Evolutionary conservation across 1,139 yeast species (phyloP), one percentile per base, ranked within the genome.

Genomic region (Scheffersomyces stambukii): DNA sequence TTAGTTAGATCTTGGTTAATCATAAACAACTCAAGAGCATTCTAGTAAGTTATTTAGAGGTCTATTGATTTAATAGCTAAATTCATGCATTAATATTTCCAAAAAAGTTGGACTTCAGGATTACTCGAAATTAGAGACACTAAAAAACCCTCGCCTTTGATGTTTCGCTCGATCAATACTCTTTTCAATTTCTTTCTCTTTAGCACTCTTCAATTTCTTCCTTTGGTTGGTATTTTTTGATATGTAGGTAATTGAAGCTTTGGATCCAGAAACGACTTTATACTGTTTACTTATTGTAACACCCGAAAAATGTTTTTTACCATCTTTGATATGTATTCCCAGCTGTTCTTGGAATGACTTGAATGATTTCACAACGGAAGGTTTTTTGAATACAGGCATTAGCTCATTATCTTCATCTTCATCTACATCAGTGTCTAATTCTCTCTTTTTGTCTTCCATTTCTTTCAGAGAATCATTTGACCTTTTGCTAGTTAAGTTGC

Each of bases 211-310:
- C 16, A 48, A 23, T 11, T 41, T 41, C 16, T 36, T 42, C 16
- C 38, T 36, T 13, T 10, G 12, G 5, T 23, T 33, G 13, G 48
- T 49, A 22, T 48, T 62, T 31, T 70, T 72, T 4, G 70, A 58
- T 51, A 77, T 50, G 33, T 65, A 75, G 13, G 81, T 72, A 34
- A 78, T 70, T 2, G 84, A 74, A 0, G 83, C 77, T 40, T 67
- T 73, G 2, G 76, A 63, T 5, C 81, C 76, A 2, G 77, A 63
- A 1, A 76, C 80, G 12, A 69, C 68, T 43, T 66, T 77, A 42
- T 75, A 74, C 22, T 70, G 70, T 27, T 71, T 75, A 28, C 77
- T 68, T 8, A 75, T 57, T 0, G 75, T 74, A 21, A 78, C 83
- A 3, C 80, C 78, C 21, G 72, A 61, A 43, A 67, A 67, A 8